phyloP scores from a whole-genome alignment of 495 filamentous ascomycete genomes.

The Aspergillus mulundensis region DNA sequence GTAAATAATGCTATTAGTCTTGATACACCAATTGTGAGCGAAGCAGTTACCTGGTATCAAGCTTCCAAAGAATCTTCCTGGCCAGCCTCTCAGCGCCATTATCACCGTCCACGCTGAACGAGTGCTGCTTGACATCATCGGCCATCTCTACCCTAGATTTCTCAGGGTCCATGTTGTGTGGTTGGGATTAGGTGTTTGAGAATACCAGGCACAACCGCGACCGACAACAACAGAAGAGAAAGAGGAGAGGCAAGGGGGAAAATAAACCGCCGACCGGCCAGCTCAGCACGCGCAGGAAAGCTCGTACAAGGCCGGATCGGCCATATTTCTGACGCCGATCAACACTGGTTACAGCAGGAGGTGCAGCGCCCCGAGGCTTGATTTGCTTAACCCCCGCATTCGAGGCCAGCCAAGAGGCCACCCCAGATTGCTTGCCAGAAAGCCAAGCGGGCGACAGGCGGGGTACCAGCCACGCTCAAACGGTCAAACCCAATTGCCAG shows the following conservation, averaged over 20 bases:
- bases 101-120: slow-evolving; percentile 1
- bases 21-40: too few species aligned
- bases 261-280: neutral
- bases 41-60: slow-evolving; percentile 47
- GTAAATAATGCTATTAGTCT: neutral
- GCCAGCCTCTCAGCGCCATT: slow-evolving; percentile 21
- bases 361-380: neutral
- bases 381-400: slow-evolving; percentile 1
- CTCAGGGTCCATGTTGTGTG: neutral
- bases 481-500: neutral
- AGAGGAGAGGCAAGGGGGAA: neutral
- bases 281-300: neutral
- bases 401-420: neutral
- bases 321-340: slow-evolving; percentile 9
- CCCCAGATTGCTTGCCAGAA: slow-evolving; percentile 3
- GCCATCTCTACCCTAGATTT: slow-evolving; percentile 1
- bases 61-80: slow-evolving; percentile 46
- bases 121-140: slow-evolving; percentile 4
- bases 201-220: neutral
- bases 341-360: neutral
- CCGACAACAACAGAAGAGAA: neutral
- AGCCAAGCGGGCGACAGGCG: neutral
- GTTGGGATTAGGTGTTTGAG: neutral
- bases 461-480: neutral
- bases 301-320: neutral